These are phyloP conservation scores for Darksidea phi DNA, from an alignment of 495 filamentous ascomycete genomes.

Conservation along the genomic window DNA sequence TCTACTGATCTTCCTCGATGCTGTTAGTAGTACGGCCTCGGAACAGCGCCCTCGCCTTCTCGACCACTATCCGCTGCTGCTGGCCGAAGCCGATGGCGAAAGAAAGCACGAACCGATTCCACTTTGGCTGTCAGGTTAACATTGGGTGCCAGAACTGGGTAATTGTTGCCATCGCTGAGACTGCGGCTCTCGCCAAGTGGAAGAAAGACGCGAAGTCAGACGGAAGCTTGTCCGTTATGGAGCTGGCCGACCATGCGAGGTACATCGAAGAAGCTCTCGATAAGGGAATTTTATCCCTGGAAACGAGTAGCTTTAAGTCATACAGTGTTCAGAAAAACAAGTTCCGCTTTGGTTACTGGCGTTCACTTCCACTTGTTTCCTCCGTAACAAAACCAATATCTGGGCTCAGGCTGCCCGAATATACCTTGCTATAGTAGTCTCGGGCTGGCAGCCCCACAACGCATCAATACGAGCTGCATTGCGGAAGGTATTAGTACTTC, in stretches of 20 bases:
- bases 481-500: not conserved
- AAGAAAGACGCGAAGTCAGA: not conserved
- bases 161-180: constrained; percentile 5
- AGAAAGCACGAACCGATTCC: not conserved
- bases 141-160: constrained; percentile 18
- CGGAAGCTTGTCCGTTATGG: constrained; percentile 1
- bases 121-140: constrained; percentile 7
- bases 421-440: constrained; percentile 6
- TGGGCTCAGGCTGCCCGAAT: constrained; percentile 14
- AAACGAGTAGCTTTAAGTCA: not conserved
- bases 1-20: constrained; percentile 14
- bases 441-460: constrained; percentile 7
- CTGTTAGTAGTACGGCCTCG: constrained; percentile 6
- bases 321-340: not conserved
- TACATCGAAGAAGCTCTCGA: not conserved
- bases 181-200: constrained; percentile 3
- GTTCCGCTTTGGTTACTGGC: not conserved
- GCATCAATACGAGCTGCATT: not conserved
- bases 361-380: not conserved
- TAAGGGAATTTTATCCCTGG: not conserved
- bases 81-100: constrained; percentile 4
- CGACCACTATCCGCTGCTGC: constrained; percentile 3
- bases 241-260: constrained; percentile 1
- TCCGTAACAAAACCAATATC: not conserved
- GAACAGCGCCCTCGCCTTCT: constrained; percentile 4